Conservation (phyloP, 1,284 basidiomycete species). For the Schizopora paradoxa region DNA sequence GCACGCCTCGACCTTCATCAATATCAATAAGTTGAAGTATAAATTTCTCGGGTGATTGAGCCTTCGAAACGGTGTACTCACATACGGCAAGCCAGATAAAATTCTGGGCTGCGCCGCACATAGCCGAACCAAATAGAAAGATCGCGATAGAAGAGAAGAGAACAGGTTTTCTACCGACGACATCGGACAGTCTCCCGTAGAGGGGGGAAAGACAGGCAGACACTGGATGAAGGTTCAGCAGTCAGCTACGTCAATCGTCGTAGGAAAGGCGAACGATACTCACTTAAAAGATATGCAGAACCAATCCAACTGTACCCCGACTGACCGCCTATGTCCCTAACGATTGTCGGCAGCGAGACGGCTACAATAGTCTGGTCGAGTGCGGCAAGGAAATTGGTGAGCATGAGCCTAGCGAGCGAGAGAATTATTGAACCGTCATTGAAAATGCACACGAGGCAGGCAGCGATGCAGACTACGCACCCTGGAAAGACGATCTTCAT, state of each 20-base stretch:
- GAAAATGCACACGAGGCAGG: not conserved
- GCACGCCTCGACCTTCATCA: slow-evolving; percentile 41
- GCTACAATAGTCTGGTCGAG: slow-evolving; percentile 32
- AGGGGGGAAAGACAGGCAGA: slow-evolving; percentile 21
- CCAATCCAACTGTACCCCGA: slow-evolving; percentile 20
- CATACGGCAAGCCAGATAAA: slow-evolving; percentile 35
- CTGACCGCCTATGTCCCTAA: slow-evolving; percentile 28
- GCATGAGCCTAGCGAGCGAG: not conserved
- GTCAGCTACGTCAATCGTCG: not conserved
- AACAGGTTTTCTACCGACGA: slow-evolving; percentile 26
- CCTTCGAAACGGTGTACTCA: slow-evolving; percentile 1
- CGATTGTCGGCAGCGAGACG: slow-evolving; percentile 26
- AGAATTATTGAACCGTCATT: not conserved
- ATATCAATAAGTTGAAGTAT: slow-evolving; percentile 30
- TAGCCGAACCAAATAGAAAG: slow-evolving; percentile 33
- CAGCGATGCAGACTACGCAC: not conserved
- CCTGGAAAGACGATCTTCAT: slow-evolving; percentile 5
- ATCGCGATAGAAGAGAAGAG: slow-evolving; percentile 26
- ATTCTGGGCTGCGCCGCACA: slow-evolving; percentile 39
- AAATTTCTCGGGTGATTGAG: slow-evolving; percentile 6
- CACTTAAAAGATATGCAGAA: slow-evolving; percentile 30
- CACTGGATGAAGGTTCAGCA: slow-evolving; percentile 16
- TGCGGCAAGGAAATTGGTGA: slow-evolving; percentile 25
- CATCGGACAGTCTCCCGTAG: slow-evolving; percentile 29
- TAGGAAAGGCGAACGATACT: slow-evolving; percentile 24